Conservation (phyloP, 768 basidiomycete species). For the Coprinopsis sp. region DNA sequence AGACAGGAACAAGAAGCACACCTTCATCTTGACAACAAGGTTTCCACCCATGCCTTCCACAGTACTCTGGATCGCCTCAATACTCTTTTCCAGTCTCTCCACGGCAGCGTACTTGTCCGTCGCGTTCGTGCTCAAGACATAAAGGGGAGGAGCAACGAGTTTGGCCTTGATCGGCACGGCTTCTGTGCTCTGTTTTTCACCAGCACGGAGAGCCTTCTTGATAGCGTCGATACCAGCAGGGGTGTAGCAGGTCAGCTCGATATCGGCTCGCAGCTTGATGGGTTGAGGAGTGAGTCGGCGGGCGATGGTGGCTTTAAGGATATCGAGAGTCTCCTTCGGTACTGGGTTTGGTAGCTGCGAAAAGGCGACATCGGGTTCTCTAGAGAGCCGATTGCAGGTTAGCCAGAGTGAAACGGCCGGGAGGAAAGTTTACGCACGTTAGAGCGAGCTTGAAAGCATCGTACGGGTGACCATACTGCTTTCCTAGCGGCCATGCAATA, state of each 20-base stretch:
- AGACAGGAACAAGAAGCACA: conserved; percentile 22
- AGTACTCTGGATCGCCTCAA: conserved; percentile 80
- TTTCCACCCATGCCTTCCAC: conserved; percentile 85
- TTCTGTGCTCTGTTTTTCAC: conserved; percentile 83
- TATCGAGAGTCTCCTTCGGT: conserved; percentile 49
- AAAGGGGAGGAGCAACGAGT: conserved; percentile 92
- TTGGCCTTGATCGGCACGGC: conserved; percentile 96
- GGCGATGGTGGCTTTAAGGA: conserved; percentile 81
- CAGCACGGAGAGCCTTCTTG: conserved; percentile 83
- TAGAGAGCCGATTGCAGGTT: conserved; percentile 12
- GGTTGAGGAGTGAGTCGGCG: conserved; percentile 96
- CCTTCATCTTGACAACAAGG: conserved; percentile 96
- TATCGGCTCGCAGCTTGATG: conserved; percentile 97
- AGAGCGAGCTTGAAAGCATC: conserved; percentile 98
- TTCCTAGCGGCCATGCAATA: conserved; percentile 89
- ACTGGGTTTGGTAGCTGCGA: conserved; percentile 57
- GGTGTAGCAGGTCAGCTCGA: conserved; percentile 94
- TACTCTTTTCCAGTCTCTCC: conserved; percentile 89
- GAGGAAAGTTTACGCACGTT: conserved; percentile 64
- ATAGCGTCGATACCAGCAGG: conserved; percentile 97
- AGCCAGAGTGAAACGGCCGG: background rate
- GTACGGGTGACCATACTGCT: conserved; percentile 91
- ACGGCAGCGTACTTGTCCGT: conserved; percentile 97
- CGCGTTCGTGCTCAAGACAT: conserved; percentile 92
- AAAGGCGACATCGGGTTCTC: conserved; percentile 70